A percentile compares a stretch with the other conserved stretches of the same genome.
phyloP scores from a whole-genome alignment of 208 protist genomes.

The Crithidia brevicula region DNA sequence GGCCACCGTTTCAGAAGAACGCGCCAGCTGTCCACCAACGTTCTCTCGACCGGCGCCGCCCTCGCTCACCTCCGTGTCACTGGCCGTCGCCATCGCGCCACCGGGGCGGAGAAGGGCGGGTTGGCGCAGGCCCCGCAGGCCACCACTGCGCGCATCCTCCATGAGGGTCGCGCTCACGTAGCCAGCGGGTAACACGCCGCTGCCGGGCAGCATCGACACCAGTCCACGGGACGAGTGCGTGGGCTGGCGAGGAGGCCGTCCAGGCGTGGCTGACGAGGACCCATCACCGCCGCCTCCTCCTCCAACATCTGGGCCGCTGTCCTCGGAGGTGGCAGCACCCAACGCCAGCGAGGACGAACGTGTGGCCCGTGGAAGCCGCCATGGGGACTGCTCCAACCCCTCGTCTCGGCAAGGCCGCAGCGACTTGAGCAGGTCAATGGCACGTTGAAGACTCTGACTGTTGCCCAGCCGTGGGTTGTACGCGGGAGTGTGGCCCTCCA shows the following conservation, averaged over 20 bases:
- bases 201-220: constrained; percentile 10
- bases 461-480: constrained; percentile 42
- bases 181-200: constrained; percentile 25
- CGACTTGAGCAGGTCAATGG: constrained; percentile 34
- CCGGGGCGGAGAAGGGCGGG: constrained; percentile 16
- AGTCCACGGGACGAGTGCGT: neutral
- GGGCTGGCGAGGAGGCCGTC: neutral
- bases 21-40: neutral
- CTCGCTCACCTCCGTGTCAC: constrained; percentile 27
- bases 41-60: neutral
- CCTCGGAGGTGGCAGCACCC: constrained; percentile 40
- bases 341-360: constrained; percentile 7
- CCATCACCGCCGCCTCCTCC: neutral
- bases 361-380: constrained; percentile 17
- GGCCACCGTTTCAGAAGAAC: neutral
- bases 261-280: constrained; percentile 8
- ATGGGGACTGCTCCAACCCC: too few relatives aligned
- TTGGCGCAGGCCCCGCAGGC: constrained; percentile 14
- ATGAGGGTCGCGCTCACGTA: constrained; percentile 33
- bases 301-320: constrained; percentile 40
- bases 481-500: constrained; percentile 69
- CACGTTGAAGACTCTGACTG: constrained; percentile 40
- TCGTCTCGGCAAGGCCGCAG: too few relatives aligned
- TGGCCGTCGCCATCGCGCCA: constrained; percentile 2
- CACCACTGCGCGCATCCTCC: constrained; percentile 21